Evolutionary conservation across 2,329 filamentous ascomycete species (phyloP).

Genomic region (Colletotrichum tanaceti): DNA sequence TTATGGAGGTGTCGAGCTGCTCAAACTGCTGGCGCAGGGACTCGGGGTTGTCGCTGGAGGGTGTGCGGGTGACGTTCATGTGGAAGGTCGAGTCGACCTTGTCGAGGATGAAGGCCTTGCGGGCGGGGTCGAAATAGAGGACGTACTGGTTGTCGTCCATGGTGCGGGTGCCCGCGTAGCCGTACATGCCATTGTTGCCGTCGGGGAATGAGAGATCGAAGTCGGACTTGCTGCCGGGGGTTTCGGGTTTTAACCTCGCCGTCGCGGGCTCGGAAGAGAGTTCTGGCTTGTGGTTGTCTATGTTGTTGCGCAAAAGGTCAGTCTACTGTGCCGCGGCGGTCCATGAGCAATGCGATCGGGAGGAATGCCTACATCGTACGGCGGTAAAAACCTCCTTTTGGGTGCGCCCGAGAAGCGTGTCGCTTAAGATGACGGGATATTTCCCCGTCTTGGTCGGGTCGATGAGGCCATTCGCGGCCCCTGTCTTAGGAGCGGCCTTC

Average conservation of each 20-base stretch:
- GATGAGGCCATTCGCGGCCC: slow-evolving; percentile 54
- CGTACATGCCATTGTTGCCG: slow-evolving; percentile 64
- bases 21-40: slow-evolving; percentile 74
- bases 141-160: slow-evolving; percentile 69
- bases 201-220: slow-evolving; percentile 68
- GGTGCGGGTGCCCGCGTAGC: slow-evolving; percentile 69
- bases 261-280: slow-evolving; percentile 61
- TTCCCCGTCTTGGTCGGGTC: slow-evolving; percentile 71
- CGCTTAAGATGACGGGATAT: slow-evolving; percentile 73
- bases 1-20: slow-evolving; percentile 64
- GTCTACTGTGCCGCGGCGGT: background rate
- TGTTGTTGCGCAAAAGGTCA: background rate
- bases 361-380: slow-evolving; percentile 64
- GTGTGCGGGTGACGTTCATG: slow-evolving; percentile 83
- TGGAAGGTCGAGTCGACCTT: slow-evolving; percentile 83
- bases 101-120: slow-evolving; percentile 84
- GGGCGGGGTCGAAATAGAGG: slow-evolving; percentile 80
- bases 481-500: slow-evolving; percentile 37
- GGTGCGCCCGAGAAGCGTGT: slow-evolving; percentile 67
- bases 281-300: slow-evolving; percentile 72
- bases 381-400: slow-evolving; percentile 70
- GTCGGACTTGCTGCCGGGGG: slow-evolving; percentile 61
- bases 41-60: slow-evolving; percentile 71
- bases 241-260: slow-evolving; percentile 64
- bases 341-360: background rate